These are phyloP conservation scores for Coprinopsis strossmayeri DNA, from an alignment of 768 basidiomycete genomes.

Conservation along the genomic window DNA sequence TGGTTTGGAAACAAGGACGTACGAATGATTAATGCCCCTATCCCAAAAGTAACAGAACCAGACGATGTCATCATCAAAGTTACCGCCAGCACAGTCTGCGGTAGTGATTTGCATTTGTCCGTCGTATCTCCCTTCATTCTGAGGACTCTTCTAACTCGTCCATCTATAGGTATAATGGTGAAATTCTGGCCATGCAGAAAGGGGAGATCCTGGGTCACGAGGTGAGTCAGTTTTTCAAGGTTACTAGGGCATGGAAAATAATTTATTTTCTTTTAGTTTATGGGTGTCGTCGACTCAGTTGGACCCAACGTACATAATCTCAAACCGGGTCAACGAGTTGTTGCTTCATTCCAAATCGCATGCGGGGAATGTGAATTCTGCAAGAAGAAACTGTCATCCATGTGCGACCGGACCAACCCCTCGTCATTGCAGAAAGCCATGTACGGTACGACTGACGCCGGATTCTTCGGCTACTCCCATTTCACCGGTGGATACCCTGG, in stretches of 20 bases:
- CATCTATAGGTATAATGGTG: constrained; percentile 44
- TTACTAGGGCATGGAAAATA: no score
- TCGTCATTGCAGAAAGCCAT: constrained; percentile 50
- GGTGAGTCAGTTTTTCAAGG: constrained; percentile 23
- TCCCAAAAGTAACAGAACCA: constrained; percentile 59
- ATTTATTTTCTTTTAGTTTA: constrained; percentile 32
- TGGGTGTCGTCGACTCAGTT: constrained; percentile 62
- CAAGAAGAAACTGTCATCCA: constrained; percentile 63
- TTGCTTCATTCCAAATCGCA: constrained; percentile 74
- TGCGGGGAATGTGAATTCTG: constrained; percentile 71
- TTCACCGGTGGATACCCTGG: constrained; percentile 68
- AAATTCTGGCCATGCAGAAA: constrained; percentile 61
- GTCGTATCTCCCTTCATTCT: no score
- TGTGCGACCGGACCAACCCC: constrained; percentile 70
- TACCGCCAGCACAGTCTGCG: constrained; percentile 72
- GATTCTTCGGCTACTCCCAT: constrained; percentile 68
- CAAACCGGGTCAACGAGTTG: constrained; percentile 61
- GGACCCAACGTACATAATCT: constrained; percentile 60
- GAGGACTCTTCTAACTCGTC: neutral
- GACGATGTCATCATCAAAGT: constrained; percentile 71
- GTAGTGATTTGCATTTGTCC: constrained; percentile 56
- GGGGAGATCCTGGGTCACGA: constrained; percentile 77
- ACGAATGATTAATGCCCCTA: constrained; percentile 30
- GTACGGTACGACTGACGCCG: constrained; percentile 65
- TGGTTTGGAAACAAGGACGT: constrained; percentile 58